Base-by-base conservation (phyloP, 176 grass and related monocot species). In the Aegilops speltoides region DNA sequence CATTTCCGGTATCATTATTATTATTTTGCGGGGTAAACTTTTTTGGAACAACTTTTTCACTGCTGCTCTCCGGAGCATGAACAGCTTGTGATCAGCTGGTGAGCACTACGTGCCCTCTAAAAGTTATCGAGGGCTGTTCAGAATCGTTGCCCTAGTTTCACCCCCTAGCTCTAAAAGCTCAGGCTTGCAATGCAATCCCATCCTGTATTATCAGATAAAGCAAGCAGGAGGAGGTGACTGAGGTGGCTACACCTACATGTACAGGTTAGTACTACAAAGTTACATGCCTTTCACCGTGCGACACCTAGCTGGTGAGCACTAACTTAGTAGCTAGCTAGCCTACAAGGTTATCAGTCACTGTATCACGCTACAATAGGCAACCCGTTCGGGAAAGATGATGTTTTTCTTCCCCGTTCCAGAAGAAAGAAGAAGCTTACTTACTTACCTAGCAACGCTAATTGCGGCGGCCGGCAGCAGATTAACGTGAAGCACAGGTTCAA, bases 401-500 rank as follows among this genome's bases (percentile, higher is more conserved):
- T 36, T 75, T 60, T 76, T 29, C 15, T 64, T 69, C 29, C 2
- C 17, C 25, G 2, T 52, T 76, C 73, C 0, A 76, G 23, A 20
- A 29, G 17, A 32, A 17, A 22, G 32, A 70, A 31, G 64, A 66
- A 66, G 12, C 5, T 56, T 20, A 56, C 20, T 46, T 7, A 17
- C 29, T 10, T 67, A 17, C 29, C 5, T 67, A 77, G 41, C 73
- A 14, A 79, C 25, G 2, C 72, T 52, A 19, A 87, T 43, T 80
- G 57, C 76, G 56, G n/a, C 25, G 46, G 45, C 8, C 81, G 23
- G 56, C 56, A 41, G 43, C 60, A 43, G 24, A 79, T 56, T 19
- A 54, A 64, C 69, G 25, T 26, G 52, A 26, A 45, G 10, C 31
- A 50, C 38, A 64, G 87, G 87, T 8, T 66, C 87, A 85, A 80